Conservation (phyloP, 805 yeast genomes). For the Schizosaccharomyces octosporus region DNA sequence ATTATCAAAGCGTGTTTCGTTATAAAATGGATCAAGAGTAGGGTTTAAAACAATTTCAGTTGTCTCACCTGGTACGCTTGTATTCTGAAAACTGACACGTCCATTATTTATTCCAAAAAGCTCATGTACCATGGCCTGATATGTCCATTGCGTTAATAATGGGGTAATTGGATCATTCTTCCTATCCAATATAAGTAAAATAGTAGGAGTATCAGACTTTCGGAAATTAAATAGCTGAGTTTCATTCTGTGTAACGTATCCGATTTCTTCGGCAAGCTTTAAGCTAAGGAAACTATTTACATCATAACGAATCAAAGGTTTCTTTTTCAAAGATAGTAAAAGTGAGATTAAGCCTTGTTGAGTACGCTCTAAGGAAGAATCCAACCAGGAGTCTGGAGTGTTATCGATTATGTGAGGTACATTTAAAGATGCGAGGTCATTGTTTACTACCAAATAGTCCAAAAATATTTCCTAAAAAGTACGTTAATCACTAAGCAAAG, state of each 20-base stretch:
- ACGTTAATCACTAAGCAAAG: background rate
- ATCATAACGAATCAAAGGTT: slow-evolving; percentile 63
- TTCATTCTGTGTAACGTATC: slow-evolving; percentile 14
- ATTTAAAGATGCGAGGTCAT: slow-evolving; percentile 34
- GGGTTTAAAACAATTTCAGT: slow-evolving; percentile 39
- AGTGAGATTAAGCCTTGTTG: slow-evolving; percentile 27
- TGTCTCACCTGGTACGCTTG: slow-evolving; percentile 34
- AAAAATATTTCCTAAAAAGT: slow-evolving; percentile 38
- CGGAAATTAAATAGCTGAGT: slow-evolving; percentile 43
- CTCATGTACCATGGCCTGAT: slow-evolving; percentile 93
- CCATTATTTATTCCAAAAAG: slow-evolving; percentile 61
- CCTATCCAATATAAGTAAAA: slow-evolving; percentile 56
- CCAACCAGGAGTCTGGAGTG: slow-evolving; percentile 23
- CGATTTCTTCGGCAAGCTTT: slow-evolving; percentile 37
- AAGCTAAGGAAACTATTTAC: slow-evolving; percentile 37
- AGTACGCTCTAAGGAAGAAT: slow-evolving; percentile 20
- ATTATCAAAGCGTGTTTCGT: slow-evolving; percentile 62
- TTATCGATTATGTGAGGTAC: slow-evolving; percentile 16
- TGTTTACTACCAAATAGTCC: slow-evolving; percentile 55
- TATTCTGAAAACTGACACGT: slow-evolving; percentile 38
- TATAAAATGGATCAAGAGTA: slow-evolving; percentile 52
- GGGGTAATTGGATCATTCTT: slow-evolving; percentile 86
- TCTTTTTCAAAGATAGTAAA: slow-evolving; percentile 44
- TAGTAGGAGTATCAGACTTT: slow-evolving; percentile 39
- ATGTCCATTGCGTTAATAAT: slow-evolving; percentile 84